Evolutionary conservation across 164 flowering plant species (phyloP), one percentile per base, ranked within the genome.

Genomic region (Magnolia sinica): DNA sequence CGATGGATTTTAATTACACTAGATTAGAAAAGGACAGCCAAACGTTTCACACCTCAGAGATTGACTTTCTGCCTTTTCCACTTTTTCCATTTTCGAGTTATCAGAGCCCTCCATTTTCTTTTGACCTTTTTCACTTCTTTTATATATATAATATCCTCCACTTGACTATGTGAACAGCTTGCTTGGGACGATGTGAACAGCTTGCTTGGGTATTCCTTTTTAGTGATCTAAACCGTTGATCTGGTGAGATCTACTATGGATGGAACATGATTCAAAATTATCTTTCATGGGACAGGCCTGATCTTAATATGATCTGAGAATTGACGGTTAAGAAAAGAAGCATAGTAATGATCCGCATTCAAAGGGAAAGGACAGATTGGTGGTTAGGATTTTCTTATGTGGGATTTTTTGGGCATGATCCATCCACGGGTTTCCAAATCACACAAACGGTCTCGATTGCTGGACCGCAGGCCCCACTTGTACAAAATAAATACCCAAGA

Each of bases 21-120:
- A 10, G 18, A 51, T 18, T n/a, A 18, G 31, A 58, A 18, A 59
- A 73, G 23, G 19, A 37, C 9, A 55, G 18, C 61, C 2, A 55
- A 55, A 16, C 37, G n/a, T 67, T 75, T 67, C 71, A 27, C 8
- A 68, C 64, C 64, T 75, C 64, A 16, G 13, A 64, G 61, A 31
- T 74, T 74, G 77, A 50, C 71, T 66, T 65, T 66, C 0, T 52
- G 63, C 77, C 18, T 0, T 1, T 31, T 19, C 11, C 0, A 72
- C 18, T 0, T 1, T 31, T n/a, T 19, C 0, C 13, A 51, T 16
- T 29, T 27, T 23, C 6, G 45, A 37, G 45, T 37, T 24, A 23
- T 24, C 74, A 22, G 16, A 29, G 37, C 49, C 37, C 66, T 55
- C 7, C 50, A 55, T 37, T 37, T 37, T 37, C 45, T 37, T 37